Percentiles rank a stretch among this genome's conserved stretches.
Evolutionary conservation across 2,329 filamentous ascomycete genomes (phyloP).

Genomic region (Claviceps sp.): DNA sequence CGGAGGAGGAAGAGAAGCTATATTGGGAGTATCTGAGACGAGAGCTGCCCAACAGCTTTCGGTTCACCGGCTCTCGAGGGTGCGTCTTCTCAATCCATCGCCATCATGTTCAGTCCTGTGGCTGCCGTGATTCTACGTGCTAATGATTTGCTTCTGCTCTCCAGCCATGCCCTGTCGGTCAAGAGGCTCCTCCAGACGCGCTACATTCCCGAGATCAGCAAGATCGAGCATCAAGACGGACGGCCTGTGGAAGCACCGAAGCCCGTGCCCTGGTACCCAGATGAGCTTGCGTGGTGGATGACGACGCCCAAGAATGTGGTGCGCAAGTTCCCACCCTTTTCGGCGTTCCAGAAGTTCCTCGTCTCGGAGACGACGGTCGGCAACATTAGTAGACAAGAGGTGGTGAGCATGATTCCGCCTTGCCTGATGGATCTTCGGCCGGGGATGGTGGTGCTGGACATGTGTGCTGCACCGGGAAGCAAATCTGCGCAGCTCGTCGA

Average conservation of each 20-base stretch:
- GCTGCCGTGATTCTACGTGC: conserved; percentile 1
- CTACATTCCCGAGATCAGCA: conserved; percentile 82
- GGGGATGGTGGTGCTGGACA: conserved; percentile 84
- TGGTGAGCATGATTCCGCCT: conserved; percentile 97
- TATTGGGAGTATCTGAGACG: conserved; percentile 78
- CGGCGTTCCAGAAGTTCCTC: conserved; percentile 92
- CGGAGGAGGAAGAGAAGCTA: conserved; percentile 60
- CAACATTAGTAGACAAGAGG: conserved; percentile 94
- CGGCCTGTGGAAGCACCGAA: conserved; percentile 68
- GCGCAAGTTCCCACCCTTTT: conserved; percentile 85
- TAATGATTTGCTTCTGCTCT: conserved; percentile 9
- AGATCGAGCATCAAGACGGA: conserved; percentile 73
- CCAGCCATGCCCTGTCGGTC: conserved; percentile 78
- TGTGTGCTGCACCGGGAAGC: conserved; percentile 93
- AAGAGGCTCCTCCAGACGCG: conserved; percentile 76
- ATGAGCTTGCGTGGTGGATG: conserved; percentile 94
- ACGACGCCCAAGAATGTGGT: conserved; percentile 94
- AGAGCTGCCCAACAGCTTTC: conserved; percentile 92
- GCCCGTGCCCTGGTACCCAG: conserved; percentile 83
- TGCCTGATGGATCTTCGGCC: conserved; percentile 83
- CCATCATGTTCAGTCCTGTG: not conserved
- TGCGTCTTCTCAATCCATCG: conserved; percentile 20
- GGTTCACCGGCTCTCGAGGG: conserved; percentile 93
- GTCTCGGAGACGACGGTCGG: conserved; percentile 95
- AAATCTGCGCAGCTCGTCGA: conserved; percentile 94